phyloP scores from a whole-genome alignment of 208 protist species.

The Trypanosoma cruzi region DNA sequence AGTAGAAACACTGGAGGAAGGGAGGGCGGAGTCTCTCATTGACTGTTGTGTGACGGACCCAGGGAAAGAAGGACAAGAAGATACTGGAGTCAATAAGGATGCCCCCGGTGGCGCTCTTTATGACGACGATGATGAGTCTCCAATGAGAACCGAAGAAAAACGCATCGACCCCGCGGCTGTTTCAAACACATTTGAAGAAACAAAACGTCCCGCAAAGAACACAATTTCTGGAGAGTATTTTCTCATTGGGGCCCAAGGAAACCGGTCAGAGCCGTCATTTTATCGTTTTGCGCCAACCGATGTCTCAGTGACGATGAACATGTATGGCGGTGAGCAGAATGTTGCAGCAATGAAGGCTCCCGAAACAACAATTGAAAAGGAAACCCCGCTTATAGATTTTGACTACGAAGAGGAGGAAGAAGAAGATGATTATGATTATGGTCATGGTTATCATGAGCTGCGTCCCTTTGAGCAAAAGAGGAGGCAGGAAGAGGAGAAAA shows the following conservation, averaged over 20 bases:
- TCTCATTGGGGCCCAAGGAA: background rate
- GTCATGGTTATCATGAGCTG: background rate
- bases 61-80: background rate
- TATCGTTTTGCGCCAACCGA: slow-evolving; percentile 12
- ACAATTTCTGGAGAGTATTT: background rate
- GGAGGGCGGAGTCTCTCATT: background rate
- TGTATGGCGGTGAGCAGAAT: background rate
- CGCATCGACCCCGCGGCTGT: background rate
- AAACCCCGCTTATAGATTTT: background rate
- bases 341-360: background rate
- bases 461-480: background rate
- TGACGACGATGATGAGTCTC: background rate
- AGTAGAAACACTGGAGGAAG: background rate
- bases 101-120: background rate
- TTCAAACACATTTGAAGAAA: background rate
- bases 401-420: slow-evolving; percentile 3
- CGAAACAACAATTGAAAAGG: background rate
- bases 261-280: slow-evolving; percentile 7
- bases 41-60: background rate
- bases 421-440: background rate
- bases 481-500: background rate
- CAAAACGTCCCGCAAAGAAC: background rate
- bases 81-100: background rate
- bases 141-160: slow-evolving; percentile 1
- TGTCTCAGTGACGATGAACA: no score